These are phyloP conservation scores for Gossypium davidsonii DNA, from an alignment of 441 rosid species.

Conservation along the genomic window DNA sequence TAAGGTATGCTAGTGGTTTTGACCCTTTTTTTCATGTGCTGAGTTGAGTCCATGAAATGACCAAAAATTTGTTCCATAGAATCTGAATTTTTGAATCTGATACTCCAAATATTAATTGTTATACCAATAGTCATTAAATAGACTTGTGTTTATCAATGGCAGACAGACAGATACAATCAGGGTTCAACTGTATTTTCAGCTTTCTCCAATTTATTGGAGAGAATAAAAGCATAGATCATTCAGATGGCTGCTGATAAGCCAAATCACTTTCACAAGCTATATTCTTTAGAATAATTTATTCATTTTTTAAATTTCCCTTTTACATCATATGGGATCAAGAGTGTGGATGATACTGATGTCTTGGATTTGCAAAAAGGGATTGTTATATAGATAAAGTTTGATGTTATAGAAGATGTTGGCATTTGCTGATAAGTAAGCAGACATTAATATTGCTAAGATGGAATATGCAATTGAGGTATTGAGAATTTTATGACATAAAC, in stretches of 20 bases:
- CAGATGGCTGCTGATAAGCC: conserved; percentile 1
- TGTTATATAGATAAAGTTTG: too few relatives aligned
- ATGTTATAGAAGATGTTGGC: too few relatives aligned
- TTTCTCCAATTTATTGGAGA: neutral
- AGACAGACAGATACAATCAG: neutral
- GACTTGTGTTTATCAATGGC: neutral
- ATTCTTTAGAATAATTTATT: neutral
- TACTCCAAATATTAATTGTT: conserved; percentile 5
- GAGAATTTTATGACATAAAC: neutral
- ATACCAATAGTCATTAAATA: neutral
- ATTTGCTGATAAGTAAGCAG: too few relatives aligned
- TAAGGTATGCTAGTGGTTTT: neutral
- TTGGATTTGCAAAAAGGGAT: too few relatives aligned
- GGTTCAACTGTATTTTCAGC: neutral
- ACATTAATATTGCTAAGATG: neutral
- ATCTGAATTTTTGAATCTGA: conserved; percentile 25
- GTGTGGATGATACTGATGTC: too few relatives aligned
- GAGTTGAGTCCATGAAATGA: neutral
- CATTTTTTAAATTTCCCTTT: neutral
- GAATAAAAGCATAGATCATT: neutral
- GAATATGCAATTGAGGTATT: neutral
- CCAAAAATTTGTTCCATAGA: neutral
- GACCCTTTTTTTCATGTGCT: neutral
- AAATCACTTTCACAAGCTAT: neutral
- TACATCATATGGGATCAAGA: neutral